A percentile compares a stretch with the other conserved stretches of the same genome.
Evolutionary conservation across 2,329 filamentous ascomycete species (phyloP).

Genomic region (Apiospora rasikravindrae): DNA sequence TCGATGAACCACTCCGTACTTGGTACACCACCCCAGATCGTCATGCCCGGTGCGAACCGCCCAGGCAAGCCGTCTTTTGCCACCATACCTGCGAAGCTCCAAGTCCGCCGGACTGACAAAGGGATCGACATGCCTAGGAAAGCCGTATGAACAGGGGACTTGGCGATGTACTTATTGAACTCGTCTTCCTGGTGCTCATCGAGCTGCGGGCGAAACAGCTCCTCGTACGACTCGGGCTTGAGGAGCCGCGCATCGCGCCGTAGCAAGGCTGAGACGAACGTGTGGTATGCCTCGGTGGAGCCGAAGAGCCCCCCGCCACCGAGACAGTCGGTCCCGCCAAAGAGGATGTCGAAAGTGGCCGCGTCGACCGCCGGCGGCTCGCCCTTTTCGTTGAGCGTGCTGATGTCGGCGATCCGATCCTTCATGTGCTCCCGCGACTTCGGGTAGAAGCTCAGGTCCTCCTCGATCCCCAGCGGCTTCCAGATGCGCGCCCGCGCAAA

Average conservation of each 20-base stretch:
- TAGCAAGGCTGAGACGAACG: constrained; percentile 32
- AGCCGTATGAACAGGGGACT: constrained; percentile 24
- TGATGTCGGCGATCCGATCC: constrained; percentile 30
- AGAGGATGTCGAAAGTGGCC: constrained; percentile 27
- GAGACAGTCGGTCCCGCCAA: constrained; percentile 30
- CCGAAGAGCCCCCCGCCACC: constrained; percentile 31
- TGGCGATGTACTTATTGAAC: constrained; percentile 31
- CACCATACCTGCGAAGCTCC: constrained; percentile 34
- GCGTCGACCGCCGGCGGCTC: constrained; percentile 30
- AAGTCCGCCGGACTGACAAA: constrained; percentile 29
- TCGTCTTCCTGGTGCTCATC: constrained; percentile 30
- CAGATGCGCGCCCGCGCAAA: constrained; percentile 33
- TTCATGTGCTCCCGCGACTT: constrained; percentile 29
- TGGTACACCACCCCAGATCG: constrained; percentile 32
- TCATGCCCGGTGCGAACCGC: constrained; percentile 27
- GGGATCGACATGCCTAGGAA: constrained; percentile 31
- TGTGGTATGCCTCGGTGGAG: constrained; percentile 30
- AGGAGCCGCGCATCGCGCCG: constrained; percentile 33
- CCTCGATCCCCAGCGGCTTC: constrained; percentile 30
- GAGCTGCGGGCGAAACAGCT: constrained; percentile 36
- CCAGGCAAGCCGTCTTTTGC: constrained; percentile 31
- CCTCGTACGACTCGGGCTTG: constrained; percentile 27
- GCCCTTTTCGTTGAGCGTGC: constrained; percentile 28
- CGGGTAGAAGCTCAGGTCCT: constrained; percentile 30
- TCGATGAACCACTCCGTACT: constrained; percentile 36